These are phyloP conservation scores for Balansia obtecta DNA, from an alignment of 2,329 filamentous ascomycete genomes.

Conservation along the genomic window DNA sequence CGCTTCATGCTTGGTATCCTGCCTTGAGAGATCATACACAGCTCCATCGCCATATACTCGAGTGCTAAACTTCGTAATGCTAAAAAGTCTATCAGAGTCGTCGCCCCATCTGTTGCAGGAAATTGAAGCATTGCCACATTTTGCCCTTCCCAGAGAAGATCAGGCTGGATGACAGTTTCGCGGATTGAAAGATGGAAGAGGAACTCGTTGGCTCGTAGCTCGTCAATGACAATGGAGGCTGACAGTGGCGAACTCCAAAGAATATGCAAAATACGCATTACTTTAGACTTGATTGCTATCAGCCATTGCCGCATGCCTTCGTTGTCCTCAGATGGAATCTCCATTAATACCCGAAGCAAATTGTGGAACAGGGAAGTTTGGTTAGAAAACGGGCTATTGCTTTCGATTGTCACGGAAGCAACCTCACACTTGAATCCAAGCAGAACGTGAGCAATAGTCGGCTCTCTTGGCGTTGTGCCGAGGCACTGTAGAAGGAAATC, in stretches of 20 bases:
- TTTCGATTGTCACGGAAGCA: conserved; percentile 54
- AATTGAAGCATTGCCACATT: conserved; percentile 51
- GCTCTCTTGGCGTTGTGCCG: conserved; percentile 58
- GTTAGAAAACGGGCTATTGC: conserved; percentile 57
- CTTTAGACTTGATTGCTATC: conserved; percentile 53
- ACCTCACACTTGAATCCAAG: conserved; percentile 75
- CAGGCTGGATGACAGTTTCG: conserved; percentile 57
- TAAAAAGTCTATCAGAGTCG: conserved; percentile 66
- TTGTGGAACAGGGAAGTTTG: conserved; percentile 73
- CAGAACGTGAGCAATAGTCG: conserved; percentile 81
- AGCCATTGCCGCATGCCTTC: conserved; percentile 55
- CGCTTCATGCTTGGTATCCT: conserved; percentile 59
- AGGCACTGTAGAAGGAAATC: conserved; percentile 78
- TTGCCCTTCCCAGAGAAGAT: conserved; percentile 62
- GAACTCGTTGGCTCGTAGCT: conserved; percentile 69
- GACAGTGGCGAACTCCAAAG: conserved; percentile 80
- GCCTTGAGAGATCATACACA: conserved; percentile 63
- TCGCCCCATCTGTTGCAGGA: conserved; percentile 52
- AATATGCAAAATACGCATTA: conserved; percentile 61
- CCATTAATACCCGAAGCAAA: conserved; percentile 58
- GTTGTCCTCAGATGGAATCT: conserved; percentile 52
- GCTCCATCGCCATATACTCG: conserved; percentile 75
- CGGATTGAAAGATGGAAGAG: conserved; percentile 64
- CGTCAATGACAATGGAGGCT: conserved; percentile 57
- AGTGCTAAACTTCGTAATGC: conserved; percentile 63